These are phyloP conservation scores for Ustilago tritici DNA, from an alignment of 1,284 basidiomycete genomes.

Conservation along the genomic window DNA sequence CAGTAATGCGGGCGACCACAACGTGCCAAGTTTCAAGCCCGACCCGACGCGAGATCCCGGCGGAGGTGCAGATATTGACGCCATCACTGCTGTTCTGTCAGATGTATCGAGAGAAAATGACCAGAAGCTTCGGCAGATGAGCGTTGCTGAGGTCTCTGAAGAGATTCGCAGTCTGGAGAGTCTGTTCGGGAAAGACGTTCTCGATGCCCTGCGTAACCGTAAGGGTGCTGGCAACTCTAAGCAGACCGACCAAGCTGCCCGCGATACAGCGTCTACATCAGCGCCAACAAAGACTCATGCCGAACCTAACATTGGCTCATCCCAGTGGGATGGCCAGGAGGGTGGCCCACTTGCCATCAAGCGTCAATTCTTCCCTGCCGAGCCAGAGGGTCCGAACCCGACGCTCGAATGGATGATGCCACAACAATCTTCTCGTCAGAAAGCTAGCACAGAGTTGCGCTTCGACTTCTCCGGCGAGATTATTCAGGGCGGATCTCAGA, in stretches of 20 bases:
- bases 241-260: not conserved
- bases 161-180: constrained; percentile 58
- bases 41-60: constrained; percentile 62
- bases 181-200: constrained; percentile 58
- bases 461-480: constrained; percentile 61
- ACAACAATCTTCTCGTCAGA: constrained; percentile 3
- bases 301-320: constrained; percentile 8
- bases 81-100: constrained; percentile 48
- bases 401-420: constrained; percentile 61
- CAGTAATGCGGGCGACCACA: not conserved
- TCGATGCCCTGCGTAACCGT: constrained; percentile 54
- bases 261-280: not conserved
- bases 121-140: constrained; percentile 59
- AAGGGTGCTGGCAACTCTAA: constrained; percentile 24
- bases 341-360: constrained; percentile 86
- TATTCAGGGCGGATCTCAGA: constrained; percentile 19
- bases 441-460: constrained; percentile 33
- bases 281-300: constrained; percentile 70
- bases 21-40: constrained; percentile 15
- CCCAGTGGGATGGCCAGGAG: constrained; percentile 73
- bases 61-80: constrained; percentile 60
- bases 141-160: constrained; percentile 49
- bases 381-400: constrained; percentile 62
- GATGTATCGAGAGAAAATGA: constrained; percentile 59
- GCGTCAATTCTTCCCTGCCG: constrained; percentile 83